Evolutionary conservation across 164 flowering plant genomes (phyloP), one percentile per base, ranked within the genome.

Genomic region (Tetracentron sinense): DNA sequence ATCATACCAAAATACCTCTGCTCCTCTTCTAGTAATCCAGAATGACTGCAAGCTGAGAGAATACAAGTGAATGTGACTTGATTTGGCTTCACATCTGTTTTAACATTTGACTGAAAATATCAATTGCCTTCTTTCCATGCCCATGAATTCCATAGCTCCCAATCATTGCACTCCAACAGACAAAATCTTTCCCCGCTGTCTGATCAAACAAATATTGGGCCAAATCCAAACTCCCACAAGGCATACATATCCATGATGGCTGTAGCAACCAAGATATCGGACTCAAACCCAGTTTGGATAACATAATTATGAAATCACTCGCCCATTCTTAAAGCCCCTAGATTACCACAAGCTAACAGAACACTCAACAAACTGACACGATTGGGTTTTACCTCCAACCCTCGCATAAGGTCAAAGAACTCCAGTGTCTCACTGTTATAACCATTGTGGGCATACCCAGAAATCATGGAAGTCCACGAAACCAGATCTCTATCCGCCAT

Each of bases 121-220:
- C 64, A 49, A 67, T 29, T 10, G 74, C 79, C 49, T 56, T 55
- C 46, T 46, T 61, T 15, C 71, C 74, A 28, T 46, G 57, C 42
- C 79, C 79, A 46, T 76, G 79, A 23, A 70, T 55, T 28, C 78
- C 75, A 64, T 77, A 69, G 50, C 64, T 61, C 1, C 69, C 73
- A 38, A 77, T 77, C 74, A 77, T 62, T n/a, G 80, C 71, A 58
- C 75, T 77, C 81, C 81, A 77, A 20, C 71, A 56, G 12, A 74
- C 75, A 33, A 71, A 74, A 61, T 74, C 78, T 58, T 69, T 78
- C 46, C 65, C 74, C 11, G 4, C 21, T 1, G 38, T 67, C 48
- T 61, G 67, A 42, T 72, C 69, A 38, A 78, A 75, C 49, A 75
- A 30, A 23, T 21, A 46, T 10, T 47, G 54, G 2, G 77, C 77